Conservation (phyloP, 192 early-diverging fungal species). For the Diversispora eburnea region DNA sequence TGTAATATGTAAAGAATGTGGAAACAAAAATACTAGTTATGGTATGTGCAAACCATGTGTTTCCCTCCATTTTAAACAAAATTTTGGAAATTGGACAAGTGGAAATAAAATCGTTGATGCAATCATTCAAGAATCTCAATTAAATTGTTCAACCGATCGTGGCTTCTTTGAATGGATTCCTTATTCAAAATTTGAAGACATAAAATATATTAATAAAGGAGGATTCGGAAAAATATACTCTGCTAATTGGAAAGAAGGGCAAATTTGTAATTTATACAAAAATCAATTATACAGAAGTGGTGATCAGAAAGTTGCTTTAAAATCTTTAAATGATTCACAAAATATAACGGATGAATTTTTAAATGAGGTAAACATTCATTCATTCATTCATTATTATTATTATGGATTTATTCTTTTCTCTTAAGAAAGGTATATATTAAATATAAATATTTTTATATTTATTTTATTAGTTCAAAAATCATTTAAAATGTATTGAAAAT, state of each 20-base stretch:
- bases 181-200: conserved; percentile 11
- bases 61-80: background rate
- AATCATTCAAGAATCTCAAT: background rate
- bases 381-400: background rate
- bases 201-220: background rate
- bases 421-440: background rate
- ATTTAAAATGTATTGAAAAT: background rate
- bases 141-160: background rate
- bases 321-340: conserved; percentile 9
- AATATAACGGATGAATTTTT: background rate
- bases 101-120: background rate
- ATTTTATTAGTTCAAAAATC: background rate
- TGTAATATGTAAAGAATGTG: background rate
- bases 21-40: background rate
- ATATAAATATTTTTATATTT: background rate
- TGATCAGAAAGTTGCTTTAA: background rate
- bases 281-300: background rate
- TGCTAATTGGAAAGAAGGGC: conserved; percentile 3
- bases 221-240: conserved; percentile 15
- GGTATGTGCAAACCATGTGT: conserved; percentile 5
- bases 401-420: background rate
- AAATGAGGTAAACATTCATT: background rate
- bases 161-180: conserved; percentile 15
- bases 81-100: conserved; percentile 8
- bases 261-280: background rate